These are phyloP conservation scores for Allium sativum DNA, from an alignment of 106 monocot species.

Conservation along the genomic window DNA sequence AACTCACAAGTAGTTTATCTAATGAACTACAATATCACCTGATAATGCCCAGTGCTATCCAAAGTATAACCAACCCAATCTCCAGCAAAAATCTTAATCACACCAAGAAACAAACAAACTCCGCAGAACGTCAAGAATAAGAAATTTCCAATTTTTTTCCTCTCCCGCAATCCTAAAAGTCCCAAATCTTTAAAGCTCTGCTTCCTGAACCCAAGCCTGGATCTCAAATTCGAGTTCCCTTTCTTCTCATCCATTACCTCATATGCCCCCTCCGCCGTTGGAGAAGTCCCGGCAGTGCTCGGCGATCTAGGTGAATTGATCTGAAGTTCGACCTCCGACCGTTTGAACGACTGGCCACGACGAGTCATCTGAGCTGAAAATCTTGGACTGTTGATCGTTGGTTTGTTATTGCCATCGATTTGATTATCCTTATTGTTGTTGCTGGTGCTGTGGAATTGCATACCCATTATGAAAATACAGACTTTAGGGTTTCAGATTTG, in stretches of 20 bases:
- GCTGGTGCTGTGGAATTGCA: constrained; percentile 17
- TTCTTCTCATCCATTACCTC: constrained; percentile 10
- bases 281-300: constrained; percentile 3
- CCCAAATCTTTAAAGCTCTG: constrained; percentile 8
- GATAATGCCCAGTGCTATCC: not conserved
- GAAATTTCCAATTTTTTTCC: constrained; percentile 47
- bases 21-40: constrained; percentile 3
- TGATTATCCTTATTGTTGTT: constrained; percentile 5
- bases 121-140: constrained; percentile 66
- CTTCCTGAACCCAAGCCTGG: constrained; percentile 38
- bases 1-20: no score
- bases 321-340: constrained; percentile 55
- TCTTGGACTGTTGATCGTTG: constrained; percentile 28
- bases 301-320: constrained; percentile 44
- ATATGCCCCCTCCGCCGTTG: not conserved
- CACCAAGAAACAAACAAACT: constrained; percentile 52
- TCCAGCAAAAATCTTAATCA: constrained; percentile 51
- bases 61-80: constrained; percentile 26
- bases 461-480: constrained; percentile 22
- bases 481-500: no score
- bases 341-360: constrained; percentile 61
- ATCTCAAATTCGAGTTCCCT: constrained; percentile 21
- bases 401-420: constrained; percentile 4
- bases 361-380: constrained; percentile 45
- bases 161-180: constrained; percentile 28